Conservation (phyloP, 1,139 yeast species). For the Yamadazyma epiphylla region DNA sequence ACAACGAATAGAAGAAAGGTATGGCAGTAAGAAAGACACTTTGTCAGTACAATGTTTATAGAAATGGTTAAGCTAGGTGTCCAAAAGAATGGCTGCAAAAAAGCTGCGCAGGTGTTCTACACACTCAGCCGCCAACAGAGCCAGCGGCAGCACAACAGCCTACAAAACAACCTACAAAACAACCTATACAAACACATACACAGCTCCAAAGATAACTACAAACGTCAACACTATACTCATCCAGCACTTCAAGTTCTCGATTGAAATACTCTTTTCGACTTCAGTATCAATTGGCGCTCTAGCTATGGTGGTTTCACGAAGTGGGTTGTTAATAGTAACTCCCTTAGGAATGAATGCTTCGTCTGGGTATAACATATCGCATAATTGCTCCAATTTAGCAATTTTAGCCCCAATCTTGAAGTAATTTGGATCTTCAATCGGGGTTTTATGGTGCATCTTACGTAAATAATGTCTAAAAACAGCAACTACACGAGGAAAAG, state of each 20-base stretch:
- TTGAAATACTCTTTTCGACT: conserved; percentile 21
- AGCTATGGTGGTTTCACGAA: conserved; percentile 17
- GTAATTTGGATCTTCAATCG: conserved; percentile 84
- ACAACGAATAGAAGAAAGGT: too few relatives aligned
- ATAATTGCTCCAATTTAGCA: conserved; percentile 82
- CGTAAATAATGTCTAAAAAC: conserved; percentile 74
- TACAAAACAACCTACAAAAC: too few relatives aligned
- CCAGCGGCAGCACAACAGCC: too few relatives aligned
- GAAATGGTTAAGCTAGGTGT: too few relatives aligned
- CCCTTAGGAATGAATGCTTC: conserved; percentile 28
- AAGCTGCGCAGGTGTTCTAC: too few relatives aligned
- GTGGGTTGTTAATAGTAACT: conserved; percentile 22
- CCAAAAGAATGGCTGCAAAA: too few relatives aligned
- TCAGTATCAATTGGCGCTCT: conserved; percentile 23
- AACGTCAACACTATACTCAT: conserved; percentile 10
- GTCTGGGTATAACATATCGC: conserved; percentile 69
- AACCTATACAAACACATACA: conserved; percentile 1
- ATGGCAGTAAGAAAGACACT: too few relatives aligned
- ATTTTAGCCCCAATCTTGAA: conserved; percentile 78
- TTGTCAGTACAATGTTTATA: too few relatives aligned
- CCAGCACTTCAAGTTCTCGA: conserved; percentile 26
- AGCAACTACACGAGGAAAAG: conserved; percentile 69
- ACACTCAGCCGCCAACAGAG: too few relatives aligned
- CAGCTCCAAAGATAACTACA: conserved; percentile 1
- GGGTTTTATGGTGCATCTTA: conserved; percentile 72